phyloP scores from a whole-genome alignment of 306 rosid genomes.

The Cucumis hystrix region DNA sequence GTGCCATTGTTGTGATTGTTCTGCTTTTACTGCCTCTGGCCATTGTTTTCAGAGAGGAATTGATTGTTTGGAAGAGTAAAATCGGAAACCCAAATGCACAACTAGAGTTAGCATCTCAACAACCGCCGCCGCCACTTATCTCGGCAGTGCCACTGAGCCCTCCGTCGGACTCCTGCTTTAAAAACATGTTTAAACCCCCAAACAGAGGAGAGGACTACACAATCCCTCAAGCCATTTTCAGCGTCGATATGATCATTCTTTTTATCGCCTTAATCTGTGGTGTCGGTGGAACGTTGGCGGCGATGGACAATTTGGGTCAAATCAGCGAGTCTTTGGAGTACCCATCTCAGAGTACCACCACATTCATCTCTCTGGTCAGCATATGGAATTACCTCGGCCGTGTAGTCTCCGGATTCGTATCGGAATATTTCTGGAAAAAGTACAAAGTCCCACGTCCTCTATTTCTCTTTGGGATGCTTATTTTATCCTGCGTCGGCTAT shows the following conservation, averaged over 20 bases:
- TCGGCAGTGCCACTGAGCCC: neutral
- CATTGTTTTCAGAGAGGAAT: constrained; percentile 33
- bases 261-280: constrained; percentile 28
- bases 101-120: neutral
- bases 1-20: constrained; percentile 19
- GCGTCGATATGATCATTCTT: constrained; percentile 54
- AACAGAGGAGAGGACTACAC: constrained; percentile 61
- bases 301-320: constrained; percentile 60
- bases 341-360: constrained; percentile 29
- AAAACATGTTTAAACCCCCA: constrained; percentile 31
- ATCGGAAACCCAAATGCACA: neutral
- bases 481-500: constrained; percentile 46
- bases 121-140: neutral
- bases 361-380: constrained; percentile 57
- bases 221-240: constrained; percentile 49
- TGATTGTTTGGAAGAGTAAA: constrained; percentile 16
- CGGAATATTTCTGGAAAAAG: constrained; percentile 39
- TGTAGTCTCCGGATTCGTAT: constrained; percentile 29
- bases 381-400: constrained; percentile 69
- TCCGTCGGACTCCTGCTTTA: neutral
- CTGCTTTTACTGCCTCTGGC: constrained; percentile 36
- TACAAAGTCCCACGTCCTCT: constrained; percentile 54
- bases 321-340: constrained; percentile 47
- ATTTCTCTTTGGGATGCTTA: constrained; percentile 29
- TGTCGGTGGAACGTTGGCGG: constrained; percentile 47